Conservation (phyloP, 345 rosid species). For the Salix dunnii region DNA sequence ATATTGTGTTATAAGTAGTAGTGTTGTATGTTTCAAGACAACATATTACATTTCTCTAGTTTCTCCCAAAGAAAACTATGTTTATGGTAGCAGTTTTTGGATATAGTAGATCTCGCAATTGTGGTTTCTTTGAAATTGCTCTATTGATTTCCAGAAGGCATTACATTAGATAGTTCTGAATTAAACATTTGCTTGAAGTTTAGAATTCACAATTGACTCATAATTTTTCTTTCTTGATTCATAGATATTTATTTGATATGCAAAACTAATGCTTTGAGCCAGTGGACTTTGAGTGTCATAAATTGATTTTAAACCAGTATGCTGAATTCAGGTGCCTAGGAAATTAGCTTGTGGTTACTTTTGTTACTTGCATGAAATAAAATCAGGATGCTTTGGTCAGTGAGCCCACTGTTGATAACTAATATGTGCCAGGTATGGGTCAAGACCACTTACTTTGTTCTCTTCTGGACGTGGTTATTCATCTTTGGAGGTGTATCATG, state of each 20-base stretch:
- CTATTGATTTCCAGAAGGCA: too few species aligned
- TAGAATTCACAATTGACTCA: neutral
- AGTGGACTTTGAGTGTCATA: neutral
- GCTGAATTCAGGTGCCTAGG: neutral
- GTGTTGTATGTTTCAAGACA: too few species aligned
- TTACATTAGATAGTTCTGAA: too few species aligned
- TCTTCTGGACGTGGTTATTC: neutral
- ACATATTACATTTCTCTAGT: too few species aligned
- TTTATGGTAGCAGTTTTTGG: too few species aligned
- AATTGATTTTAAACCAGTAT: neutral
- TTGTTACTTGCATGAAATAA: neutral
- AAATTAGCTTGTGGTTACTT: neutral
- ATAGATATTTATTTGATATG: neutral
- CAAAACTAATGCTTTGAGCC: neutral
- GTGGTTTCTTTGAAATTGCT: too few species aligned
- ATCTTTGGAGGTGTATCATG: neutral
- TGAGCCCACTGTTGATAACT: neutral
- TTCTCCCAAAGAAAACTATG: too few species aligned
- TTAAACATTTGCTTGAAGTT: neutral
- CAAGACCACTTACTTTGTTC: neutral
- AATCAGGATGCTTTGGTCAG: neutral
- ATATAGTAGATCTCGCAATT: too few species aligned
- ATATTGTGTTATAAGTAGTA: too few species aligned
- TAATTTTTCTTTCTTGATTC: neutral
- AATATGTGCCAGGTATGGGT: neutral